Evolutionary conservation across 2,329 filamentous ascomycete genomes (phyloP), one percentile per base, ranked within the genome.

Genomic region (Neofusicoccum kwambonambiense): DNA sequence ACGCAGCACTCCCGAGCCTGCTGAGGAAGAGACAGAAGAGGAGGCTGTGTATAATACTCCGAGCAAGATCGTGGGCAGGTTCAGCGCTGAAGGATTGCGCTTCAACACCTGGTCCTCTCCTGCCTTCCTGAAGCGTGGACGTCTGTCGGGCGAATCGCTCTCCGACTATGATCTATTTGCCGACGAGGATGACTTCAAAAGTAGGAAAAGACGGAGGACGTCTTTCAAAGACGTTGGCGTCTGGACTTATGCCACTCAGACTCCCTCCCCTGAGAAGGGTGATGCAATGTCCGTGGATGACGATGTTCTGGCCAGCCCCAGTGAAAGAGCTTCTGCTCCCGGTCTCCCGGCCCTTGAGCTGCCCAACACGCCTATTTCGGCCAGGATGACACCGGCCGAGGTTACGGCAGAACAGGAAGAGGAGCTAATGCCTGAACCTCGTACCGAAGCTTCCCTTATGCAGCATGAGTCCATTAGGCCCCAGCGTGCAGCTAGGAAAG

Each of bases 201-300:
- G 86, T 34, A 88, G 86, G 67, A 96, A 93, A 77, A 85, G 86
- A 63, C 86, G 86, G 60, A 88, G 89, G 65, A 93, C 91, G 72
- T 86, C 87, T 34, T 87, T 89, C 7, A 87, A 88, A 50, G 82
- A 86, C 60, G 89, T 87, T 71, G 85, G 82, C 35, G 82, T 86
- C 34, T 97, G 94, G 94, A 88, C 85, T 67, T 90, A 93, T 71
- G 83, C 83, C 22, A 90, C 89, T 71, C 84, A 87, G 64, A 90
- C 90, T 1, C 88, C 87, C 7, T 93, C 89, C 61, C 90, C 91
- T 2, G 85, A 89, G 71, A 83, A 81, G 39, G 77, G 83, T 67
- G 68, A 73, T 13, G 63, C 22, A n/a, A 56, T 44, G 42, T 62
- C 64, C 12, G 37, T 42, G 44, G 42, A 58, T 17, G 50, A 45